Conservation (phyloP, 768 basidiomycete genomes). For the Grammothele lineata region DNA sequence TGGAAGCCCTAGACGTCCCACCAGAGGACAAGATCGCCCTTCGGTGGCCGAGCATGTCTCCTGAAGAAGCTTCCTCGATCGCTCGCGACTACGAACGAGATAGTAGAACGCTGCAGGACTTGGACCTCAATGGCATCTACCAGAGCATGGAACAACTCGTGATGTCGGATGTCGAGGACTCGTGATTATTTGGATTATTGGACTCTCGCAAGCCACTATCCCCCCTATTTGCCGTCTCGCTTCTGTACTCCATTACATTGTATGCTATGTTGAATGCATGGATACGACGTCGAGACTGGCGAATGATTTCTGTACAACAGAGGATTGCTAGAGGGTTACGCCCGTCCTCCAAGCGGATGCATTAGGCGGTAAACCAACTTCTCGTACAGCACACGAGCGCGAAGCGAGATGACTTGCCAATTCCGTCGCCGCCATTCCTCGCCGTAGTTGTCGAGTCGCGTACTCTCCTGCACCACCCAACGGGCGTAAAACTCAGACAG, state of each 20-base stretch:
- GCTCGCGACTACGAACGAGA: constrained; percentile 59
- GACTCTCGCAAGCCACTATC: no score
- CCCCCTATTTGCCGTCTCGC: no score
- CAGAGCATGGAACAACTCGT: constrained; percentile 59
- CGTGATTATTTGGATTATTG: no score
- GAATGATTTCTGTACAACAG: no score
- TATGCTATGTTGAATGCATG: no score
- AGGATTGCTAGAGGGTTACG: no score
- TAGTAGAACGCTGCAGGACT: constrained; percentile 51
- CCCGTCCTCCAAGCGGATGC: constrained; percentile 7
- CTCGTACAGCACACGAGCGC: constrained; percentile 49
- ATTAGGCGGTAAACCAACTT: constrained; percentile 23
- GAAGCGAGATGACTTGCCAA: constrained; percentile 49
- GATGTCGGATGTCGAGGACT: no score
- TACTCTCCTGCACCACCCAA: constrained; percentile 70
- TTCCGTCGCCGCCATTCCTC: constrained; percentile 66
- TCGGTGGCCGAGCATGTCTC: constrained; percentile 71
- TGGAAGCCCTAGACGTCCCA: constrained; percentile 56
- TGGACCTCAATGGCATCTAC: constrained; percentile 56
- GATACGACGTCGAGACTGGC: no score
- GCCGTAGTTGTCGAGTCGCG: constrained; percentile 55
- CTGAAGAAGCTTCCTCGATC: constrained; percentile 58
- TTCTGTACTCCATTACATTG: no score
- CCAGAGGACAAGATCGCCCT: constrained; percentile 56
- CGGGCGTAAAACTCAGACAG: constrained; percentile 69